Percentiles rank a stretch among this genome's conserved stretches.
These are phyloP conservation scores for Phlebiopsis gigantea DNA, from an alignment of 768 basidiomycete genomes.

Conservation along the genomic window DNA sequence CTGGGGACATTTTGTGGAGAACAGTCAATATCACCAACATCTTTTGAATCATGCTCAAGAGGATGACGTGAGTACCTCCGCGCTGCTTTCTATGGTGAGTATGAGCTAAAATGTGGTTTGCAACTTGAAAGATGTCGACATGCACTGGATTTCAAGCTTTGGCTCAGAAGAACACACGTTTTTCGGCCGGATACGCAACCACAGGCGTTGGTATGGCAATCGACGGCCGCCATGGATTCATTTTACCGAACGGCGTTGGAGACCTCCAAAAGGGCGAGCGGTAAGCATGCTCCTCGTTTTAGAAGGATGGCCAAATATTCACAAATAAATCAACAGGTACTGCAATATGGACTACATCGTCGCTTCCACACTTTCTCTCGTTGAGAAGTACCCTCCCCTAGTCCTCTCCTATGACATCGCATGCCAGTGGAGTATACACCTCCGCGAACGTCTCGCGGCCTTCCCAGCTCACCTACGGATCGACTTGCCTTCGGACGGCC, in stretches of 20 bases:
- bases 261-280: conserved; percentile 24
- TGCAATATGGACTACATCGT: conserved; percentile 22
- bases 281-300: conserved; percentile 13
- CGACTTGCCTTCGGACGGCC: not conserved
- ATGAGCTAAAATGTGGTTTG: not conserved
- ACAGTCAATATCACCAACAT: conserved; percentile 16
- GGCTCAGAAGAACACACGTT: not conserved
- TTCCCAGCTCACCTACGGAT: conserved; percentile 1
- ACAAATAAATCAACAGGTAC: conserved; percentile 13
- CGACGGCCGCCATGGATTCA: conserved; percentile 21
- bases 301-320: not conserved
- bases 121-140: not conserved
- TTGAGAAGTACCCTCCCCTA: not conserved
- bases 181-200: not conserved
- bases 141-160: not conserved
- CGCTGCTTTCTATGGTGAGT: conserved; percentile 11
- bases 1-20: conserved; percentile 23
- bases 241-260: conserved; percentile 17
- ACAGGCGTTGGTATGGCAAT: not conserved
- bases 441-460: conserved; percentile 4
- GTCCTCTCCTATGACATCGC: conserved; percentile 20
- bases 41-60: conserved; percentile 7
- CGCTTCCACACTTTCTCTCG: not conserved
- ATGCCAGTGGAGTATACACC: conserved; percentile 17
- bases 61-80: conserved; percentile 18